A percentile compares a stretch with the other conserved stretches of the same genome.
Evolutionary conservation across 805 yeast genomes (phyloP).

Genomic region (Hanseniaspora mollemarum): DNA sequence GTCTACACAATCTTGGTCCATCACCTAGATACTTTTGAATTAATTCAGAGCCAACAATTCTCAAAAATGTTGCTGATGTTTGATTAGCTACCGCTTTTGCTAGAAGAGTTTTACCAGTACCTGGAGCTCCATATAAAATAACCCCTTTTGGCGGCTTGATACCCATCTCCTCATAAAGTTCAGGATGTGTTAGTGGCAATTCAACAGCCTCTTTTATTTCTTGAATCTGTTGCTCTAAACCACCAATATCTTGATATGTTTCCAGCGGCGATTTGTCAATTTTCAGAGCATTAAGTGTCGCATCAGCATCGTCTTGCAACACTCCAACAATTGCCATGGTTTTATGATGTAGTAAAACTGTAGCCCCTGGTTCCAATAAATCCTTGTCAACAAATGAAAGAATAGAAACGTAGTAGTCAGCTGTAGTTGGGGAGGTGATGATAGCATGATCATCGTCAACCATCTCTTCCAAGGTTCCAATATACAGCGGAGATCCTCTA

Average conservation of each 20-base stretch:
- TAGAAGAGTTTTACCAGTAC: constrained; percentile 89
- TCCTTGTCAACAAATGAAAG: constrained; percentile 95
- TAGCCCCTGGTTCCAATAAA: constrained; percentile 89
- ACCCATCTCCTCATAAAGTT: constrained; percentile 95
- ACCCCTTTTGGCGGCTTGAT: constrained; percentile 98
- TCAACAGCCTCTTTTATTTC: constrained; percentile 97
- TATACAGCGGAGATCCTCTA: constrained; percentile 91
- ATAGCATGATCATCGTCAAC: constrained; percentile 98
- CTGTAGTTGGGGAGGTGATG: constrained; percentile 89
- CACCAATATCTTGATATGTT: constrained; percentile 94
- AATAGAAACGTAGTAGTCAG: constrained; percentile 93
- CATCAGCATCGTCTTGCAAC: constrained; percentile 95
- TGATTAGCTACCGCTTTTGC: constrained; percentile 98
- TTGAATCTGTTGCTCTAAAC: constrained; percentile 88
- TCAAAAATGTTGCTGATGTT: constrained; percentile 86
- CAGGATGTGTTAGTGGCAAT: constrained; percentile 91
- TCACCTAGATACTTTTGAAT: constrained; percentile 96
- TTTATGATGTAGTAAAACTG: constrained; percentile 88
- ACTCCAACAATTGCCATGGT: constrained; percentile 95
- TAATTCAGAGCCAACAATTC: constrained; percentile 94
- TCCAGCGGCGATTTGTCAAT: constrained; percentile 96
- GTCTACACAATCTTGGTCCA: constrained; percentile 90
- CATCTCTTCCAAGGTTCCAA: constrained; percentile 92
- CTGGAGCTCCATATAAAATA: constrained; percentile 92
- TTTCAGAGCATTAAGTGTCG: constrained; percentile 95